Conservation (phyloP, 75 land plant genomes). For the Picea sitchensis region DNA sequence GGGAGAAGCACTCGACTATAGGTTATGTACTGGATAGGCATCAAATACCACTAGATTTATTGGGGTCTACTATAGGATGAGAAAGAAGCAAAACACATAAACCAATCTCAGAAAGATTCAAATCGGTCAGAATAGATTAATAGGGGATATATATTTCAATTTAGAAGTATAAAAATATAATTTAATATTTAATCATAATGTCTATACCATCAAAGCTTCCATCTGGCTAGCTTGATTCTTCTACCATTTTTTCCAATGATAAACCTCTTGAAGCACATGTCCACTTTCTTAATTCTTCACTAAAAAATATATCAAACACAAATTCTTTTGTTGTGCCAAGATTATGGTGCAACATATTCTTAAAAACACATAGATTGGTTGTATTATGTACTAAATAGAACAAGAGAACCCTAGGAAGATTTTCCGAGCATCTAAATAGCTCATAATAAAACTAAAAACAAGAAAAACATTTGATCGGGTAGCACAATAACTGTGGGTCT, state of each 20-base stretch:
- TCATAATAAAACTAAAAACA: not conserved
- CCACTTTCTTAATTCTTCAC: constrained; percentile 5
- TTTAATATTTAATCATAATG: not conserved
- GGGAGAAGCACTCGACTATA: too few species aligned
- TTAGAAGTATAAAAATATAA: not conserved
- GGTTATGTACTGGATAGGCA: too few species aligned
- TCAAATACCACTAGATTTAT: too few species aligned
- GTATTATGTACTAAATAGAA: not conserved
- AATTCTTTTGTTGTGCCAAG: not conserved
- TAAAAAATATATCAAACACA: not conserved
- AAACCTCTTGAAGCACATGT: not conserved
- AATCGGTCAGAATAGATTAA: not conserved
- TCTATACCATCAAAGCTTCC: not conserved
- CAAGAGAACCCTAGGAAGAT: not conserved
- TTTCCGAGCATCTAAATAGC: not conserved
- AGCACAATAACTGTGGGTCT: too few species aligned
- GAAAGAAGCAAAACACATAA: too few species aligned
- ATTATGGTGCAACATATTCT: not conserved
- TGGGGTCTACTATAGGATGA: too few species aligned
- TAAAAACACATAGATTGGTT: not conserved
- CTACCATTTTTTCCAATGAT: not conserved
- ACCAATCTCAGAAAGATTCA: not conserved
- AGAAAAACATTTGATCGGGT: too few species aligned
- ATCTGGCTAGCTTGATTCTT: not conserved
- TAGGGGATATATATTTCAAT: not conserved